Conservation (phyloP, 129 eudicot genomes). For the Saussurea involucrata region DNA sequence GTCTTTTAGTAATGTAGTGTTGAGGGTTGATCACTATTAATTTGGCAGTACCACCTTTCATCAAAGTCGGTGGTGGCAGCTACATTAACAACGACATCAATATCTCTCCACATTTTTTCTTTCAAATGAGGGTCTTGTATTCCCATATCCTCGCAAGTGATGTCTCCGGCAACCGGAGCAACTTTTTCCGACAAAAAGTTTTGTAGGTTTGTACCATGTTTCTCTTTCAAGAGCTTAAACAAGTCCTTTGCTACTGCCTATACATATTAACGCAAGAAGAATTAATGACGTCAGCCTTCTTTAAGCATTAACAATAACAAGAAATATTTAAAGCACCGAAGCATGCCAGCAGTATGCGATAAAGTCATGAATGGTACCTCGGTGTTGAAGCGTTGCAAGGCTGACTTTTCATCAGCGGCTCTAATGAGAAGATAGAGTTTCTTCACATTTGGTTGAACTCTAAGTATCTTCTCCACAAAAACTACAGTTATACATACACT, state of each 20-base stretch:
- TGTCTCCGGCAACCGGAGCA: constrained; percentile 70
- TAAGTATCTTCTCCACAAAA: constrained; percentile 72
- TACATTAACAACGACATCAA: constrained; percentile 74
- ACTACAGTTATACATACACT: constrained; percentile 34
- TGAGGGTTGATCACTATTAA: not conserved
- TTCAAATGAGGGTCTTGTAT: constrained; percentile 41
- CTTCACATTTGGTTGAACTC: constrained; percentile 88
- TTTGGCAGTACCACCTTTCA: constrained; percentile 72
- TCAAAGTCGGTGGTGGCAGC: constrained; percentile 95
- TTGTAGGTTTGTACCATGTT: constrained; percentile 47
- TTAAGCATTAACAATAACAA: not conserved
- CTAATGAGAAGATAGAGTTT: constrained; percentile 77
- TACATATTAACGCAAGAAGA: not conserved
- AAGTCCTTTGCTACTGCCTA: constrained; percentile 76
- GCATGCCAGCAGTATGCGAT: not conserved
- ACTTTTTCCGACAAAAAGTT: constrained; percentile 46
- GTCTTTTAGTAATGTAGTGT: no score
- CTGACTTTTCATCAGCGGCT: constrained; percentile 63
- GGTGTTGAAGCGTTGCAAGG: constrained; percentile 59
- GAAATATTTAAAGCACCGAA: not conserved
- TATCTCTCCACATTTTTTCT: constrained; percentile 62
- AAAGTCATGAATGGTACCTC: constrained; percentile 38
- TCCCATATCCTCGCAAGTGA: constrained; percentile 65
- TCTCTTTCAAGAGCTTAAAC: constrained; percentile 68
- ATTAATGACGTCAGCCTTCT: not conserved